A percentile compares a stretch with the other conserved stretches of the same genome.
These are phyloP conservation scores for Cornus kousa DNA, from an alignment of 148 eudicot species.

Conservation along the genomic window DNA sequence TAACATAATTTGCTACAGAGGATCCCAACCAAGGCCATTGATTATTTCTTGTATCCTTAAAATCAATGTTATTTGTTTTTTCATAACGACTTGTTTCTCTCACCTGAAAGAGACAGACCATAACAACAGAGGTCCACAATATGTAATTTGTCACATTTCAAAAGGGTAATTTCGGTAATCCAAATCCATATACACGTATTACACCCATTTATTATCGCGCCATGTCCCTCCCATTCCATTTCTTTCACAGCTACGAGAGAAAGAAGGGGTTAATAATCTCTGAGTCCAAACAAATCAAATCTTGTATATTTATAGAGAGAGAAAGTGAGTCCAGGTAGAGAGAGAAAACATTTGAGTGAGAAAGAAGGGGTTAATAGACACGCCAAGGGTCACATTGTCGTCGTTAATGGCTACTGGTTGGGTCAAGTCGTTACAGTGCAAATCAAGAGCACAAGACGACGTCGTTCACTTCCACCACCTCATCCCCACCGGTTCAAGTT, in stretches of 20 bases:
- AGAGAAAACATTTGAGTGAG: not conserved
- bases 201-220: conserved; percentile 6
- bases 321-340: not conserved
- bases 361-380: no score
- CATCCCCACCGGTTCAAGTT: conserved; percentile 41
- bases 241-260: conserved; percentile 6
- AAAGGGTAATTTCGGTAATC: conserved; percentile 16
- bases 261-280: not conserved
- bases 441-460: conserved; percentile 75
- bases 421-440: conserved; percentile 88
- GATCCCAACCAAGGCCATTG: not conserved
- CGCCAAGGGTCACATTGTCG: not conserved
- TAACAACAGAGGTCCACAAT: not conserved
- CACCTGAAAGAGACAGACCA: not conserved
- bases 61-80: conserved; percentile 3
- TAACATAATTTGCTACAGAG: no score
- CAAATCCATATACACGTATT: not conserved
- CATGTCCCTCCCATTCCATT: conserved; percentile 18
- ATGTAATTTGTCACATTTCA: not conserved
- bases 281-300: no score
- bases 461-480: conserved; percentile 38
- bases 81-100: not conserved
- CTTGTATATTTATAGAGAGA: not conserved
- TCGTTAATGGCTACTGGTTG: conserved; percentile 68
- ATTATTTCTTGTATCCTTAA: not conserved